A percentile compares a stretch with the other conserved stretches of the same genome.
phyloP scores from a whole-genome alignment of 352 stramenopile genomes.

The Phytophthora sp. region DNA sequence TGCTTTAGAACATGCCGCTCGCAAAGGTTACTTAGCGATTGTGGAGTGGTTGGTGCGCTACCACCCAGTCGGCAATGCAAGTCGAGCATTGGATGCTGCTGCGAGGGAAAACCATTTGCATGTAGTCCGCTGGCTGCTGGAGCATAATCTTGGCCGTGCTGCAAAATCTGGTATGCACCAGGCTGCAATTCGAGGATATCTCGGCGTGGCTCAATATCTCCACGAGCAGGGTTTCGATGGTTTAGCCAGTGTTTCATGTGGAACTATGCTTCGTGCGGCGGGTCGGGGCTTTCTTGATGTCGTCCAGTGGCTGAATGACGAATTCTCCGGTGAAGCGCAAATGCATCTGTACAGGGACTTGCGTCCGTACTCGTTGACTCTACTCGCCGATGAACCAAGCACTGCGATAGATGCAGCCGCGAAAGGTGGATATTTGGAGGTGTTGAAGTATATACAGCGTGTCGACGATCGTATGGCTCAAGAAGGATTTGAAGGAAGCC shows the following conservation, averaged over 20 bases:
- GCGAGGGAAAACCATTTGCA: slow-evolving; percentile 29
- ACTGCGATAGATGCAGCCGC: slow-evolving; percentile 41
- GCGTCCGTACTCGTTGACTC: slow-evolving; percentile 29
- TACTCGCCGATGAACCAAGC: slow-evolving; percentile 29
- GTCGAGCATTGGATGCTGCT: slow-evolving; percentile 36
- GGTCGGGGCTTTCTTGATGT: slow-evolving; percentile 36
- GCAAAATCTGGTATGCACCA: slow-evolving; percentile 38
- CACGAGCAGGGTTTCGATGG: slow-evolving; percentile 30
- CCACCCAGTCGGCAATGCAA: slow-evolving; percentile 39
- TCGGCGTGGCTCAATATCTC: slow-evolving; percentile 33
- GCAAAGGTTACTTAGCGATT: slow-evolving; percentile 45
- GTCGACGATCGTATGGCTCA: slow-evolving; percentile 18
- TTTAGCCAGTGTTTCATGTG: slow-evolving; percentile 26
- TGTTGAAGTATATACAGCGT: slow-evolving; percentile 32
- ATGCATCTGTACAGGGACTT: slow-evolving; percentile 32
- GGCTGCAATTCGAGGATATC: slow-evolving; percentile 33
- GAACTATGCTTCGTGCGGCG: slow-evolving; percentile 40
- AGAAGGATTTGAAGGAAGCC: slow-evolving; percentile 7
- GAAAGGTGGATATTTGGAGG: slow-evolving; percentile 29
- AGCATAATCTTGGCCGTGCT: slow-evolving; percentile 35
- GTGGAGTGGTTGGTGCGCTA: slow-evolving; percentile 42
- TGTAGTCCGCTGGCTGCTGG: slow-evolving; percentile 31
- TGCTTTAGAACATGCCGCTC: slow-evolving; percentile 43
- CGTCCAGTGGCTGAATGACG: slow-evolving; percentile 35
- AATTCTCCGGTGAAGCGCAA: slow-evolving; percentile 18